A percentile compares a stretch with the other conserved stretches of the same genome.
These are phyloP conservation scores for Mycocentrospora acerina DNA, from an alignment of 2,329 filamentous ascomycete genomes.

Conservation along the genomic window DNA sequence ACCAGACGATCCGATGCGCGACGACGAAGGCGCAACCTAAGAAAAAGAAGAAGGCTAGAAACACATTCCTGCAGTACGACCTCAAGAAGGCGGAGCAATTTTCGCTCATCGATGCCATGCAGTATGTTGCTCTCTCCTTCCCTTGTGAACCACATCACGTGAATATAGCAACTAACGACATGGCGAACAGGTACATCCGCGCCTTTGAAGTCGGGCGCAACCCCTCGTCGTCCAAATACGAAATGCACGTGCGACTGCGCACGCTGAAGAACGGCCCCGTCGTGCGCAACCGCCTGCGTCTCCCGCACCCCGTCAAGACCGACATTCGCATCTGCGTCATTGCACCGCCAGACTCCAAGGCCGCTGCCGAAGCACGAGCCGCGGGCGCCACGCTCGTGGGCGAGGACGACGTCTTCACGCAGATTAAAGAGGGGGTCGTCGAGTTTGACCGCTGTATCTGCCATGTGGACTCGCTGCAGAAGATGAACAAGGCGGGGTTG, in stretches of 20 bases:
- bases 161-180: too few relatives aligned
- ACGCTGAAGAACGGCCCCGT: constrained; percentile 84
- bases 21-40: constrained; percentile 42
- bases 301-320: constrained; percentile 87
- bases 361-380: constrained; percentile 70
- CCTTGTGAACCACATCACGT: too few relatives aligned
- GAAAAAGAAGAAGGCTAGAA: constrained; percentile 61
- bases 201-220: constrained; percentile 87
- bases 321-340: constrained; percentile 89
- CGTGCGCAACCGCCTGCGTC: constrained; percentile 80
- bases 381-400: constrained; percentile 83
- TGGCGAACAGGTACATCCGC: constrained; percentile 78
- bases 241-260: constrained; percentile 78
- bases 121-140: too few relatives aligned
- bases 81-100: constrained; percentile 71
- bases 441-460: constrained; percentile 89
- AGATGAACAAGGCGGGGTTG: constrained; percentile 77
- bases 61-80: constrained; percentile 64
- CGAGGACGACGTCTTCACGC: constrained; percentile 81
- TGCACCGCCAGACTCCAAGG: constrained; percentile 75
- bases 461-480: constrained; percentile 74
- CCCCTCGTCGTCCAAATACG: constrained; percentile 78
- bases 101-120: constrained; percentile 87
- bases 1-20: constrained; percentile 45
- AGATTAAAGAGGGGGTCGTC: constrained; percentile 73